phyloP scores from a whole-genome alignment of 345 rosid genomes.

The Noccaea caerulescens region DNA sequence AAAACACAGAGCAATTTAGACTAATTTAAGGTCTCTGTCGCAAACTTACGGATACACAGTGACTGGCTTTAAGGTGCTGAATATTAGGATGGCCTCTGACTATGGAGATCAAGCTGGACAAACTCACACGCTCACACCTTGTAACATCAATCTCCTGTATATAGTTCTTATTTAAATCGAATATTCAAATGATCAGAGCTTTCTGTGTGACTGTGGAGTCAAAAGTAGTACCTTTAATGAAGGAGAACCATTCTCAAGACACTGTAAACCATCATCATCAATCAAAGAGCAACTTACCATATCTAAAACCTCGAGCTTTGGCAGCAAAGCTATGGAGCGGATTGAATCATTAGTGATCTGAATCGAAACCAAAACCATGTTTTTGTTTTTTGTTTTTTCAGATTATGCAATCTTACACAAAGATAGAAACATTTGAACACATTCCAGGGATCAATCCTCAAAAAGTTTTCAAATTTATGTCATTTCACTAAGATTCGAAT shows the following conservation, averaged over 20 bases:
- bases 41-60: conserved; percentile 68
- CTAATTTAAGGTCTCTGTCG: not conserved
- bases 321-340: conserved; percentile 61
- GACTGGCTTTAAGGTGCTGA: conserved; percentile 61
- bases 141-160: conserved; percentile 72
- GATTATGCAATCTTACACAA: conserved; percentile 16
- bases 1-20: not conserved
- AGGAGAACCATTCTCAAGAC: conserved; percentile 67
- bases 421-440: conserved; percentile 20
- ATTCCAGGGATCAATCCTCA: conserved; percentile 1
- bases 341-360: conserved; percentile 81
- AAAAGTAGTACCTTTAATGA: conserved; percentile 58
- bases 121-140: conserved; percentile 72
- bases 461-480: not conserved
- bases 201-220: not conserved
- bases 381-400: too few species aligned
- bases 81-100: conserved; percentile 65
- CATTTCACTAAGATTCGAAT: not conserved
- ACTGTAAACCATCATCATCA: conserved; percentile 66
- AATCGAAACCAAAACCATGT: conserved; percentile 27
- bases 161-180: not conserved
- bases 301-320: conserved; percentile 64
- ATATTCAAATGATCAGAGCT: not conserved
- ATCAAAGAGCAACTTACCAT: conserved; percentile 67
- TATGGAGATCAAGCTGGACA: conserved; percentile 56